Evolutionary conservation across 352 stramenopile genomes (phyloP).

Genomic region (Pythium plurisporium): DNA sequence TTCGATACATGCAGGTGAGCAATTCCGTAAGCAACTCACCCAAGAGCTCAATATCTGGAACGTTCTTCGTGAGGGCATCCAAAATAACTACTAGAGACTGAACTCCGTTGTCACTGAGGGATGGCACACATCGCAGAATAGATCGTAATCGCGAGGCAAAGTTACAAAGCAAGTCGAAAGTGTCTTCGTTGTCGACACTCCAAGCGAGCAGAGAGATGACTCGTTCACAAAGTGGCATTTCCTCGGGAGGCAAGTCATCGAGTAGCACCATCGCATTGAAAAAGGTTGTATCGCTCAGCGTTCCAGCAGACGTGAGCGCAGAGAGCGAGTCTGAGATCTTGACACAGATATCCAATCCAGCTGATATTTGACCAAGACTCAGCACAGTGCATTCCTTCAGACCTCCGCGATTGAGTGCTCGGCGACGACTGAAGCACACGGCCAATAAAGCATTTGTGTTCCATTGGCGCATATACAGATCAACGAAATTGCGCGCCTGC

Average conservation of each 20-base stretch:
- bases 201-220: constrained; percentile 15
- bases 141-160: constrained; percentile 8
- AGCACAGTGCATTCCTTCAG: constrained; percentile 39
- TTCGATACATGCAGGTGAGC: constrained; percentile 37
- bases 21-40: constrained; percentile 35
- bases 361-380: constrained; percentile 24
- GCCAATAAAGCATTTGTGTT: constrained; percentile 38
- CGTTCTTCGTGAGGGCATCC: constrained; percentile 26
- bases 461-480: constrained; percentile 49
- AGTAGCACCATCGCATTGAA: constrained; percentile 20
- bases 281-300: constrained; percentile 16
- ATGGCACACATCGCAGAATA: constrained; percentile 1
- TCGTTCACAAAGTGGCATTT: constrained; percentile 8
- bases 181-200: constrained; percentile 18
- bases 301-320: background rate
- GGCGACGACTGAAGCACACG: constrained; percentile 34
- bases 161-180: constrained; percentile 20
- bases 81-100: constrained; percentile 27
- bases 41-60: constrained; percentile 26
- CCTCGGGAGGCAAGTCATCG: constrained; percentile 10
- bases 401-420: constrained; percentile 31
- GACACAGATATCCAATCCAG: constrained; percentile 29
- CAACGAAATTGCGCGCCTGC: constrained; percentile 35
- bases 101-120: constrained; percentile 5
- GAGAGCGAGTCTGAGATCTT: constrained; percentile 12